Percentiles rank a stretch among this genome's conserved stretches.
Conservation (phyloP, 208 protist species). For the Trichomonas vaginalis region DNA sequence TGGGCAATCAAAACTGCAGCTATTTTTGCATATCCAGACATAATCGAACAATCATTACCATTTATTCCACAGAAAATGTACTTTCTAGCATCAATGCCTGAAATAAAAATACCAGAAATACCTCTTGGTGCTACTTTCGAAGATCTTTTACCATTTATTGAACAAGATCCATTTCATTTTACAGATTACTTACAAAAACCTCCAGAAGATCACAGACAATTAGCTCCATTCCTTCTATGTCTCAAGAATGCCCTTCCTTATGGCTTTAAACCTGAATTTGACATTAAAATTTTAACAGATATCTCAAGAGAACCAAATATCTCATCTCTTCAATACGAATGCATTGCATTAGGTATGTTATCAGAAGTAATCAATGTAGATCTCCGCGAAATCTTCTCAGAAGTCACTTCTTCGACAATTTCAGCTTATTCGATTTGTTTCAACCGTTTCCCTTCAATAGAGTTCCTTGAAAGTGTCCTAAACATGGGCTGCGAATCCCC, state of each 20-base stretch:
- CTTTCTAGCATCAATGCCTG: neutral
- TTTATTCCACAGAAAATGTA: neutral
- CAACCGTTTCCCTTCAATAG: neutral
- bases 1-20: neutral
- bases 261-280: neutral
- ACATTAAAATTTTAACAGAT: neutral
- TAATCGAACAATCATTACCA: neutral
- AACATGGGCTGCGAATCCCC: neutral
- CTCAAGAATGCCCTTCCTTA: neutral
- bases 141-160: neutral
- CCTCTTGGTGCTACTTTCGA: neutral
- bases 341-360: neutral
- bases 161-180: neutral
- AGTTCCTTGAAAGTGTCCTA: neutral
- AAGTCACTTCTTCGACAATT: neutral
- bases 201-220: neutral
- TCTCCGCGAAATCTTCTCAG: neutral
- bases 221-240: neutral
- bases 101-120: neutral
- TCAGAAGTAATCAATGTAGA: neutral
- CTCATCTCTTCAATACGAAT: neutral
- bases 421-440: neutral
- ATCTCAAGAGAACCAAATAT: neutral
- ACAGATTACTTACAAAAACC: neutral
- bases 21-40: constrained; percentile 1